Percentiles rank a stretch among this genome's conserved stretches.
phyloP scores from a whole-genome alignment of 345 rosid genomes.

The Moringa oleifera region DNA sequence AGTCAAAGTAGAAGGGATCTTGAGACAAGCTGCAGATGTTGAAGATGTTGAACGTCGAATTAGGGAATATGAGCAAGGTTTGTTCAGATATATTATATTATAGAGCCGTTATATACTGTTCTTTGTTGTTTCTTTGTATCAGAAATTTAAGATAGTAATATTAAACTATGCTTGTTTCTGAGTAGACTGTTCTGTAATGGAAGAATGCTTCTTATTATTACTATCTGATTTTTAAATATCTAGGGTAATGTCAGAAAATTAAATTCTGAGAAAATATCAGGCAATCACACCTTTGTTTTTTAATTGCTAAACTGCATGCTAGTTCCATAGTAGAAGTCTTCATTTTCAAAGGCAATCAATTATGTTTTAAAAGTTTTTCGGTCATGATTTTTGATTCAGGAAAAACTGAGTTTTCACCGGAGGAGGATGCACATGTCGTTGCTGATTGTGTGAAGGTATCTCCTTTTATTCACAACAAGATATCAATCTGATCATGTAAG shows the following conservation, averaged over 20 bases:
- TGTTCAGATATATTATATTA: conserved; percentile 18
- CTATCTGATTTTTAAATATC: not conserved
- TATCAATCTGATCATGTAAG: conserved; percentile 1
- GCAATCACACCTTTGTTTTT: not conserved
- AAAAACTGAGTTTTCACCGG: conserved; percentile 55
- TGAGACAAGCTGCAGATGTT: conserved; percentile 98
- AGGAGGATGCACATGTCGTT: conserved; percentile 88
- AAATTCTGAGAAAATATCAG: not conserved
- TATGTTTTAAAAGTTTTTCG: conserved; percentile 7
- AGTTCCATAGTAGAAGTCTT: not conserved
- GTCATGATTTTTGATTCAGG: conserved; percentile 44
- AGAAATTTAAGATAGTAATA: not conserved
- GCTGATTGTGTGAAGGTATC: conserved; percentile 93
- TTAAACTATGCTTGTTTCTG: not conserved
- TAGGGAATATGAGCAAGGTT: conserved; percentile 91
- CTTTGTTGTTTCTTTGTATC: not conserved
- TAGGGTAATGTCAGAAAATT: not conserved
- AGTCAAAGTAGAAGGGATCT: conserved; percentile 80
- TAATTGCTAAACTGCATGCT: conserved; percentile 9
- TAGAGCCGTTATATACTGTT: conserved; percentile 1
- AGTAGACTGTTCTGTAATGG: not conserved
- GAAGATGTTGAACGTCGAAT: conserved; percentile 90
- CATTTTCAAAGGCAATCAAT: not conserved
- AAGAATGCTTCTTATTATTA: not conserved
- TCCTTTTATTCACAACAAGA: conserved; percentile 8